Evolutionary conservation across 2,329 filamentous ascomycete species (phyloP).

Genomic region (Pestalotiopsis sp.): DNA sequence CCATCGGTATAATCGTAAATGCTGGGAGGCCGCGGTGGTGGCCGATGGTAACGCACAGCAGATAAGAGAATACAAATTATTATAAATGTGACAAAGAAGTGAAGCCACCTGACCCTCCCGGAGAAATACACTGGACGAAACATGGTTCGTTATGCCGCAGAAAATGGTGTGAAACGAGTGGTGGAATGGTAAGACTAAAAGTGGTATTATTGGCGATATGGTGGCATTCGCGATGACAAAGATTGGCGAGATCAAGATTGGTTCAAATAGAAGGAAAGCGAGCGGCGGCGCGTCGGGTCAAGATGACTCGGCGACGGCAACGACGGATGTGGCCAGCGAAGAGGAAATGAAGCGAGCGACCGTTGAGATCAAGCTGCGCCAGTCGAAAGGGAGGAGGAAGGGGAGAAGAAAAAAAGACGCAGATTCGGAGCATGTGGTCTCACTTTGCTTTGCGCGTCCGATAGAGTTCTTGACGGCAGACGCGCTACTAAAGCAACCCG

Average conservation of each 20-base stretch:
- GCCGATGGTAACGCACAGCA: constrained; percentile 13
- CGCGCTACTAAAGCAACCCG: neutral
- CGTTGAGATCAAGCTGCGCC: neutral
- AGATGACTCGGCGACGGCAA: neutral
- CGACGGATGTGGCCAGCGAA: neutral
- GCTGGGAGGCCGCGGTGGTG: constrained; percentile 16
- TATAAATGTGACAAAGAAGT: constrained; percentile 17
- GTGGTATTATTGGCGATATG: neutral
- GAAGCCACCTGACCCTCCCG: constrained; percentile 16
- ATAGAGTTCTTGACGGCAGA: constrained; percentile 1
- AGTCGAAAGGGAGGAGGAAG: neutral
- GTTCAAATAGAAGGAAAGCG: neutral
- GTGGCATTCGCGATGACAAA: neutral
- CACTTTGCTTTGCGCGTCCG: neutral
- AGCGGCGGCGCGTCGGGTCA: neutral
- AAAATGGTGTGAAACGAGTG: neutral
- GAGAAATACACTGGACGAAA: constrained; percentile 19
- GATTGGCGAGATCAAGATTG: neutral
- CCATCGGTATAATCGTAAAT: constrained; percentile 29
- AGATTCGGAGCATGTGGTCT: neutral
- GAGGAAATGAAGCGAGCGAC: neutral
- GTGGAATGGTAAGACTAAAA: neutral
- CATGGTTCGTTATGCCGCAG: constrained; percentile 12
- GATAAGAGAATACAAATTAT: constrained; percentile 20
- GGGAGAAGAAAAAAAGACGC: neutral